Evolutionary conservation across 2,329 filamentous ascomycete species (phyloP).

Genomic region (Acarospora socialis): DNA sequence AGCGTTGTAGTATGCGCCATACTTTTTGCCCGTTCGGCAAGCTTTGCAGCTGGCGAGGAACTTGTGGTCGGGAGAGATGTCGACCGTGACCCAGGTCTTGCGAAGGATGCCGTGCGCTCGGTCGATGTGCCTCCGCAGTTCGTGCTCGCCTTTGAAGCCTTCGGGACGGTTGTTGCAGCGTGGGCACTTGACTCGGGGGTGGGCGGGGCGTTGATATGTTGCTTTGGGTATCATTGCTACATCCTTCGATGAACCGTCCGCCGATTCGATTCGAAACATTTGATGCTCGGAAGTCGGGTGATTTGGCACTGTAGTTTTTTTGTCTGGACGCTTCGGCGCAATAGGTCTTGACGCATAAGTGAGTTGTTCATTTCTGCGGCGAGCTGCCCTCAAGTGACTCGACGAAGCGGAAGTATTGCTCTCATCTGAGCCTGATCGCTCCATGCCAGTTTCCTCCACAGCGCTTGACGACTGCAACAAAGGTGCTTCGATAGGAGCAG

Average conservation of each 20-base stretch:
- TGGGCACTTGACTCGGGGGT: conserved; percentile 56
- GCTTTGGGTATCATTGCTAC: conserved; percentile 41
- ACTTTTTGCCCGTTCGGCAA: conserved; percentile 62
- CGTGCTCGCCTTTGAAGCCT: conserved; percentile 77
- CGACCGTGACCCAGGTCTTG: conserved; percentile 50
- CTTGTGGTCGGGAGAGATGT: conserved; percentile 43
- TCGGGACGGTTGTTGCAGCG: conserved; percentile 58
- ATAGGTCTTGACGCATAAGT: conserved; percentile 35
- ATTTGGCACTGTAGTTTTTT: conserved; percentile 8
- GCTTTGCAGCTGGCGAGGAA: conserved; percentile 72
- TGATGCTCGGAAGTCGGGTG: conserved; percentile 26
- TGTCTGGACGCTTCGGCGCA: conserved; percentile 24
- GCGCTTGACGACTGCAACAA: conserved; percentile 25
- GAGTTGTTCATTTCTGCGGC: conserved; percentile 35
- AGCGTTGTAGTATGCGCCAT: conserved; percentile 88
- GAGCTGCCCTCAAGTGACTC: conserved; percentile 29
- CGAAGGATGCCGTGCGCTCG: conserved; percentile 49
- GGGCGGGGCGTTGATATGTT: conserved; percentile 49
- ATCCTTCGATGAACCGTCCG: conserved; percentile 40
- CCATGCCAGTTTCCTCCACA: conserved; percentile 33
- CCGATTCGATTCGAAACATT: conserved; percentile 37
- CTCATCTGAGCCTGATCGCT: conserved; percentile 33
- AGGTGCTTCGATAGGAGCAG: conserved; percentile 20
- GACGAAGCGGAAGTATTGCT: conserved; percentile 32
- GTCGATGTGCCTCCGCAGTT: conserved; percentile 54